Conservation (phyloP, 1,284 basidiomycete species). For the Fomitopsis betulina region DNA sequence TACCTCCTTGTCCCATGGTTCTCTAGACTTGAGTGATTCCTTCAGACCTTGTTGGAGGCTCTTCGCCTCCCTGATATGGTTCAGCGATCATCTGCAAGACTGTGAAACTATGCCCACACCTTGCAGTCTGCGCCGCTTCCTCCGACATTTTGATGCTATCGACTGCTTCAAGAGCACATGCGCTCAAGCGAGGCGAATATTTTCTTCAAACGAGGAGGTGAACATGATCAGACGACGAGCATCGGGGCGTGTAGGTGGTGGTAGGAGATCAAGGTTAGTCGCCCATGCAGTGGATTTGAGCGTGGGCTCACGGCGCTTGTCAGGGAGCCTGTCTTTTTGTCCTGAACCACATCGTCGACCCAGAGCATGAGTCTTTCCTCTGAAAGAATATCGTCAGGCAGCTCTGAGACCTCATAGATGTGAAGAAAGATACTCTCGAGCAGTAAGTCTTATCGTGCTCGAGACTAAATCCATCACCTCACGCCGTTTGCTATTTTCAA, state of each 20-base stretch:
- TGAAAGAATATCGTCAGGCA: no score
- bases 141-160: slow-evolving; percentile 18
- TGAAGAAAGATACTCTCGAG: neutral
- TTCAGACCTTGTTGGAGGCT: slow-evolving; percentile 63
- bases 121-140: slow-evolving; percentile 21
- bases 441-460: neutral
- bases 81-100: slow-evolving; percentile 3
- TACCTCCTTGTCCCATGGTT: slow-evolving; percentile 80
- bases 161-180: neutral
- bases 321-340: no score
- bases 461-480: no score
- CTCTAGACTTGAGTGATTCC: slow-evolving; percentile 62
- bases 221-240: neutral
- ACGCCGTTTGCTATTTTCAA: no score
- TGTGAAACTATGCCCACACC: slow-evolving; percentile 13
- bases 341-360: no score
- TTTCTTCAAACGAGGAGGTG: neutral
- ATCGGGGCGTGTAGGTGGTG: neutral
- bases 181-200: neutral
- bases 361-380: no score
- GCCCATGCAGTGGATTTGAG: neutral
- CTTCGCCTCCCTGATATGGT: slow-evolving; percentile 58
- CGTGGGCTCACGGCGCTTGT: neutral
- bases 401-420: no score
- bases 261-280: neutral